Conservation (phyloP, 1,284 basidiomycete species). For the Phenoliferia sp. region DNA sequence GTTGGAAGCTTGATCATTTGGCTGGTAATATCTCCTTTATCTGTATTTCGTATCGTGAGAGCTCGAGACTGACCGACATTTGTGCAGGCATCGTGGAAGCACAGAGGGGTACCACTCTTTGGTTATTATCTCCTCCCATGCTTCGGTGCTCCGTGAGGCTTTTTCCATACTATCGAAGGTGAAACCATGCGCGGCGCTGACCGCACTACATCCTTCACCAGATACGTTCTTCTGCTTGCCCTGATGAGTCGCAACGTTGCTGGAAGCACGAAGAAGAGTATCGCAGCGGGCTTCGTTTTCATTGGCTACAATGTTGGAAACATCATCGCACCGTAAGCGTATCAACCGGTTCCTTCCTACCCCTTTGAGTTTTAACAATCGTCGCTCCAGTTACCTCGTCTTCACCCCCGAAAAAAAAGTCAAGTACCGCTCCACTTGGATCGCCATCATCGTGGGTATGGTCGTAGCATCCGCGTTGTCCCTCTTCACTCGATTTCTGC, state of each 20-base stretch:
- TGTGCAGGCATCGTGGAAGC: constrained; percentile 41
- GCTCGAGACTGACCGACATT: background rate
- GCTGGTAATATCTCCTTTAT: constrained; percentile 43
- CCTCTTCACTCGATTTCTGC: constrained; percentile 40
- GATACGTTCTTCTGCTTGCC: constrained; percentile 42
- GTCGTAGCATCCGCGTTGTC: constrained; percentile 36
- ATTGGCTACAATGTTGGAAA: constrained; percentile 43
- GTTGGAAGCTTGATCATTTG: constrained; percentile 49
- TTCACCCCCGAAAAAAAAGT: constrained; percentile 36
- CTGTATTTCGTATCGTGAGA: background rate
- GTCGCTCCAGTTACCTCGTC: constrained; percentile 37
- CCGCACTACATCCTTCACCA: constrained; percentile 31
- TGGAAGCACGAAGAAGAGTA: constrained; percentile 49
- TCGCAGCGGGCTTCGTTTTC: constrained; percentile 44
- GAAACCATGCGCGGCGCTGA: constrained; percentile 48
- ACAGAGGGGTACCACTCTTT: constrained; percentile 46
- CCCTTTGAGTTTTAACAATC: constrained; percentile 35
- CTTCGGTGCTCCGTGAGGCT: constrained; percentile 47
- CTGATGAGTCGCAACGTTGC: constrained; percentile 47
- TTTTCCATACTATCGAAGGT: constrained; percentile 44
- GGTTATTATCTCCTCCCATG: constrained; percentile 43
- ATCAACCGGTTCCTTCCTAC: background rate
- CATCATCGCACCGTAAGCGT: constrained; percentile 15
- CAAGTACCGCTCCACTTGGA: constrained; percentile 49
- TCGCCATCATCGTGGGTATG: constrained; percentile 42